Conservation (phyloP, 352 stramenopile genomes). For the Pythium sukuiense region DNA sequence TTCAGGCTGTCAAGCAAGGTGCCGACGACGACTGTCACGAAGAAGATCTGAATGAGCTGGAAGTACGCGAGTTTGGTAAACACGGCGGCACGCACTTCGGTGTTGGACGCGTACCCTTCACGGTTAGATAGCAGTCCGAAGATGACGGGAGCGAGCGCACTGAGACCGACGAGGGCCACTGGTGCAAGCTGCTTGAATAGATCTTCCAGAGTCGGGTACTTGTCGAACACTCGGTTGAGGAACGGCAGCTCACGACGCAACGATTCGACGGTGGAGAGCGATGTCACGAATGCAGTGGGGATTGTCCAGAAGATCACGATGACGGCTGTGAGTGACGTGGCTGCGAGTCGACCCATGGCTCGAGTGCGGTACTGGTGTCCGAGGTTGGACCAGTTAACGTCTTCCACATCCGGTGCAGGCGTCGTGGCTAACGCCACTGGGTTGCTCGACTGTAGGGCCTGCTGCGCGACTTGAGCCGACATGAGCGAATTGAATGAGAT, state of each 20-base stretch:
- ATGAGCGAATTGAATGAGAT: constrained; percentile 77
- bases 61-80: constrained; percentile 84
- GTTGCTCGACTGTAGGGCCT: constrained; percentile 62
- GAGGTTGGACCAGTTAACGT: constrained; percentile 82
- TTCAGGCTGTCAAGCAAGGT: constrained; percentile 75
- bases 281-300: constrained; percentile 74
- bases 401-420: constrained; percentile 54
- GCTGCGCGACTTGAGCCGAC: constrained; percentile 68
- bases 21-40: constrained; percentile 74
- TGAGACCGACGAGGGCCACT: constrained; percentile 59
- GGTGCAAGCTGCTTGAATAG: constrained; percentile 75
- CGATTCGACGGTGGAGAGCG: constrained; percentile 67
- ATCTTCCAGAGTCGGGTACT: constrained; percentile 57
- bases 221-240: constrained; percentile 59
- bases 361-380: constrained; percentile 54
- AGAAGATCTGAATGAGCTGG: constrained; percentile 83
- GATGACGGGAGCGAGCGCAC: constrained; percentile 56
- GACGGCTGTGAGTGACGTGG: constrained; percentile 45
- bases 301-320: constrained; percentile 88
- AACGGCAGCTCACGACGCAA: constrained; percentile 61
- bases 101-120: constrained; percentile 71
- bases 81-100: constrained; percentile 56
- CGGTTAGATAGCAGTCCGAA: constrained; percentile 64
- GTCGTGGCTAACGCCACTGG: constrained; percentile 51
- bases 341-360: constrained; percentile 48